These are phyloP conservation scores for Trichoderma asperelloides DNA, from an alignment of 495 filamentous ascomycete genomes.

Conservation along the genomic window DNA sequence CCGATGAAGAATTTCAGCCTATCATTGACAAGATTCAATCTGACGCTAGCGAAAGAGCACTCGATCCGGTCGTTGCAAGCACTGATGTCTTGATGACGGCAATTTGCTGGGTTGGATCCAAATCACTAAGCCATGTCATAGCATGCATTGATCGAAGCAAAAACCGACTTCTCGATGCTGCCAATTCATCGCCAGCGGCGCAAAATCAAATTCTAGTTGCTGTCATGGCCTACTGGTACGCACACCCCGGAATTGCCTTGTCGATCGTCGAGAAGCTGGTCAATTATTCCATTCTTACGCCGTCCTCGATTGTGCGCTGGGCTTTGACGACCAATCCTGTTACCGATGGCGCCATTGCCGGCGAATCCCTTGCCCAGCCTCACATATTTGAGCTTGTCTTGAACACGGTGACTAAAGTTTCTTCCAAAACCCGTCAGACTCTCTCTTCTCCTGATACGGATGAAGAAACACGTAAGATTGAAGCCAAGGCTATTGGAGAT, in stretches of 20 bases:
- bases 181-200: conserved; percentile 58
- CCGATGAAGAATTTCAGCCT: conserved; percentile 70
- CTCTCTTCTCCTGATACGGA: conserved; percentile 18
- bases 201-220: conserved; percentile 81
- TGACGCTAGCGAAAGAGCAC: conserved; percentile 54
- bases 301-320: conserved; percentile 79
- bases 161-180: conserved; percentile 74
- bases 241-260: conserved; percentile 87
- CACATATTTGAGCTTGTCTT: conserved; percentile 85
- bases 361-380: conserved; percentile 57
- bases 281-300: conserved; percentile 90
- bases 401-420: conserved; percentile 86
- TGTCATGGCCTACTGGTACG: conserved; percentile 87
- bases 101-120: conserved; percentile 85
- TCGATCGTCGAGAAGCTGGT: conserved; percentile 94
- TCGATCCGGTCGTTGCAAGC: conserved; percentile 71
- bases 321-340: conserved; percentile 54
- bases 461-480: conserved; percentile 54
- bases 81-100: conserved; percentile 90
- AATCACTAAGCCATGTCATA: conserved; percentile 90
- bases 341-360: conserved; percentile 32
- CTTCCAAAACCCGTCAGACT: conserved; percentile 78
- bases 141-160: conserved; percentile 95
- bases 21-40: conserved; percentile 69
- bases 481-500: conserved; percentile 61